Evolutionary conservation across 225 moss, liverwort and hornwort species (phyloP).

Genomic region (Pseudoscleropodium purum): DNA sequence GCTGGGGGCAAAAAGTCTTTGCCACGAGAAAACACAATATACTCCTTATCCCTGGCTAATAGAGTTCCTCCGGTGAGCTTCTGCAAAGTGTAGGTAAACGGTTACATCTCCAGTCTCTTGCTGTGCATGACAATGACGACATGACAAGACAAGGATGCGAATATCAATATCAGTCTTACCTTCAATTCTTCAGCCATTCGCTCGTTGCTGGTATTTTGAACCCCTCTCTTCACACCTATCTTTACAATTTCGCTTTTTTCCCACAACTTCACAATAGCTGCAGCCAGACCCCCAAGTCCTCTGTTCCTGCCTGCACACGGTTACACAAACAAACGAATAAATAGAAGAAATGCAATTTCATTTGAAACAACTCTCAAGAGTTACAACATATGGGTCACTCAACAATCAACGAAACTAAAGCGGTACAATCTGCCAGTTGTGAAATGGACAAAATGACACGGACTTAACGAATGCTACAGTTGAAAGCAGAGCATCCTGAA

Average conservation of each 20-base stretch:
- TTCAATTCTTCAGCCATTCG: slow-evolving; percentile 60
- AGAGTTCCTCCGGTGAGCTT: slow-evolving; percentile 77
- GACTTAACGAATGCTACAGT: not conserved
- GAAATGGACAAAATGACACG: not conserved
- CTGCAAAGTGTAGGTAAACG: slow-evolving; percentile 32
- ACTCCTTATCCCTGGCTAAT: slow-evolving; percentile 78
- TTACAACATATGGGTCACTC: not conserved
- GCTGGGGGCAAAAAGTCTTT: slow-evolving; percentile 93
- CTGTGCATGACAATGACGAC: not conserved
- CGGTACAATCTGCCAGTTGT: not conserved
- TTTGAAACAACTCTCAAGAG: not conserved
- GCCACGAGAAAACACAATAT: slow-evolving; percentile 75
- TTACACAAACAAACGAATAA: not conserved
- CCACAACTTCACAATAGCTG: slow-evolving; percentile 83
- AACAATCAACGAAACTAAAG: not conserved
- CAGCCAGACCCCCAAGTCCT: slow-evolving; percentile 75
- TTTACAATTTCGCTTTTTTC: slow-evolving; percentile 84
- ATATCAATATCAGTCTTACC: slow-evolving; percentile 3
- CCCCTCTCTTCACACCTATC: slow-evolving; percentile 50
- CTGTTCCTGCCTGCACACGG: slow-evolving; percentile 59
- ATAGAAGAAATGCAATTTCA: not conserved
- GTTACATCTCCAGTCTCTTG: not conserved
- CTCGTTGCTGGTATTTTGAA: slow-evolving; percentile 60
- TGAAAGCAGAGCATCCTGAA: not conserved
- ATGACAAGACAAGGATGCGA: not conserved